Evolutionary conservation across 495 filamentous ascomycete genomes (phyloP), one percentile per base, ranked within the genome.

Genomic region (Astrothelium subdiscretum): DNA sequence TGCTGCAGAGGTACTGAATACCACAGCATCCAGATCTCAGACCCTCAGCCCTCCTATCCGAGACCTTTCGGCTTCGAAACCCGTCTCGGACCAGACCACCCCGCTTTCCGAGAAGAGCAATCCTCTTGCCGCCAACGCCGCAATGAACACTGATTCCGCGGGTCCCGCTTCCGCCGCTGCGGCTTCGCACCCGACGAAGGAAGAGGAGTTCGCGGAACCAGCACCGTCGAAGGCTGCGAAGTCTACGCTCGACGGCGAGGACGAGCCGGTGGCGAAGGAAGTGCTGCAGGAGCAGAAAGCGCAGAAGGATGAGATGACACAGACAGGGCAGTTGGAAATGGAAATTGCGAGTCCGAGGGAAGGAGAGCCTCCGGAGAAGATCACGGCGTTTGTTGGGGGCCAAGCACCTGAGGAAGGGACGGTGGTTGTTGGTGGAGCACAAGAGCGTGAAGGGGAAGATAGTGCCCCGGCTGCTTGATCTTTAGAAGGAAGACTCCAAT

Each of bases 251-350:
- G 59, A 26, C 18, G 59, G 31, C 27, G 63, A 65, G 59, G 31
- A 51, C 13, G 31, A 35, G 35, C 20, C 59, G 0, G 8, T 48
- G 38, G 31, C 27, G 31, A 40, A 29, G 42, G 52, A 31, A 35
- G 32, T 38, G 18, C 54, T 32, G 13, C 62, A 54, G 48, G 22
- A 54, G 24, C 22, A 29, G 6, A 6, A 29, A 24, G 22, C 8
- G 24, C 5, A 18, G n/a, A 48, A 20, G 18, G 63, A 64, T 15
- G 57, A 44, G 8, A 59, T 58, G 22, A 63, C 43, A n/a, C 71
- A 72, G 66, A 70, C 68, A 11, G 66, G 66, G 22, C 59, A 65
- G 60, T 59, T 57, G 26, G 40, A 62, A 22, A 64, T 67, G 12
- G 59, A 42, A 11, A 35, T 66, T 29, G 26, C 48, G 48, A 8